Percentiles rank a stretch among this genome's conserved stretches.
Evolutionary conservation across 257 asterid genomes (phyloP).

Genomic region (Penstemon davidsonii): DNA sequence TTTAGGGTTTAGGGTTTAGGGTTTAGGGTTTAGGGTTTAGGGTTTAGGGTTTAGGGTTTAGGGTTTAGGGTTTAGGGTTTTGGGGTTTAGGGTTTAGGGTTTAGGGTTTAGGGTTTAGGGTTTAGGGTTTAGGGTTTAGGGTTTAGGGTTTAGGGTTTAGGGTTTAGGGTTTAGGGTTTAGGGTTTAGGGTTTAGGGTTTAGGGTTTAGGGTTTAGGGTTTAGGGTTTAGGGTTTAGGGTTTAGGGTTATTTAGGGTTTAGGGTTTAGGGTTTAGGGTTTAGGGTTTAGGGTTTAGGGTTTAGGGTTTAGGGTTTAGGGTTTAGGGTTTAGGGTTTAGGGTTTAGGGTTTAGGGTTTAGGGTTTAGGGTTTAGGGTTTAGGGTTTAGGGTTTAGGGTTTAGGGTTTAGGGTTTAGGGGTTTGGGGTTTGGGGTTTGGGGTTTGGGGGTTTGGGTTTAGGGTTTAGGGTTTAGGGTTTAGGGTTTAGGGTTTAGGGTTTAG

Average conservation of each 20-base stretch:
- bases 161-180: constrained; percentile 25
- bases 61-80: constrained; percentile 23
- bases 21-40: constrained; percentile 10
- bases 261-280: not conserved
- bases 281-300: constrained; percentile 15
- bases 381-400: constrained; percentile 5
- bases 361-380: constrained; percentile 14
- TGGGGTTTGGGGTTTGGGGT: not conserved
- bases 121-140: constrained; percentile 19
- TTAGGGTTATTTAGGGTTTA: not conserved
- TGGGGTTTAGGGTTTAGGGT: constrained; percentile 24
- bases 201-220: not conserved
- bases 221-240: not conserved
- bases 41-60: constrained; percentile 10
- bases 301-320: constrained; percentile 12
- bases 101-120: constrained; percentile 21
- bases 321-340: constrained; percentile 5
- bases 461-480: constrained; percentile 25
- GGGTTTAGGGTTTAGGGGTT: constrained; percentile 12
- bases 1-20: constrained; percentile 3
- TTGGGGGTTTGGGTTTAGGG: constrained; percentile 26
- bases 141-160: constrained; percentile 14
- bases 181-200: constrained; percentile 2
- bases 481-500: constrained; percentile 23
- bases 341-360: not conserved